Evolutionary conservation across 140 eudicot genomes (phyloP).

Genomic region (Flaveria floridana): DNA sequence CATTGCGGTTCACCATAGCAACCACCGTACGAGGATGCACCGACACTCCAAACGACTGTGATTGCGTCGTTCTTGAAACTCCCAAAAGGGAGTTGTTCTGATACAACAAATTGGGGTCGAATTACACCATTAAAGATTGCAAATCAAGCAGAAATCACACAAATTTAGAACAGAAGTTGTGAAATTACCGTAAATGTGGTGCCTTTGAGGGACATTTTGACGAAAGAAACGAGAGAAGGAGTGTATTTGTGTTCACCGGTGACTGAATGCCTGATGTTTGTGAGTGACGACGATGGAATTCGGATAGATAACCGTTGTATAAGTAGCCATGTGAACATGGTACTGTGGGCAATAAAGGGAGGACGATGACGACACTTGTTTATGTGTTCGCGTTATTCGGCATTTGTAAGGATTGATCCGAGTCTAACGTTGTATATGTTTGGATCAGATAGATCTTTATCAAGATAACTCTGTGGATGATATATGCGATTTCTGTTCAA

Average conservation of each 20-base stretch:
- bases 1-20: slow-evolving; percentile 46
- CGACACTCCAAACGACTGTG: slow-evolving; percentile 34
- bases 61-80: slow-evolving; percentile 39
- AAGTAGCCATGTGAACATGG: background rate
- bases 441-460: slow-evolving; percentile 4
- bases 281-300: background rate
- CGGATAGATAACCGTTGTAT: no score
- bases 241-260: background rate
- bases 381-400: slow-evolving; percentile 5
- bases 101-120: background rate
- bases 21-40: slow-evolving; percentile 42
- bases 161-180: background rate
- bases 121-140: background rate
- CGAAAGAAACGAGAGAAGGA: slow-evolving; percentile 14
- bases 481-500: background rate
- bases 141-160: background rate
- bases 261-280: background rate
- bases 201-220: slow-evolving; percentile 55
- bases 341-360: background rate
- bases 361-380: slow-evolving; percentile 7
- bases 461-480: background rate
- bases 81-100: slow-evolving; percentile 60
- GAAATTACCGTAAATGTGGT: slow-evolving; percentile 47
- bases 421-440: slow-evolving; percentile 10
- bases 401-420: slow-evolving; percentile 8